These are phyloP conservation scores for Fusarium sp. DNA, from an alignment of 2,329 filamentous ascomycete species.

Conservation along the genomic window DNA sequence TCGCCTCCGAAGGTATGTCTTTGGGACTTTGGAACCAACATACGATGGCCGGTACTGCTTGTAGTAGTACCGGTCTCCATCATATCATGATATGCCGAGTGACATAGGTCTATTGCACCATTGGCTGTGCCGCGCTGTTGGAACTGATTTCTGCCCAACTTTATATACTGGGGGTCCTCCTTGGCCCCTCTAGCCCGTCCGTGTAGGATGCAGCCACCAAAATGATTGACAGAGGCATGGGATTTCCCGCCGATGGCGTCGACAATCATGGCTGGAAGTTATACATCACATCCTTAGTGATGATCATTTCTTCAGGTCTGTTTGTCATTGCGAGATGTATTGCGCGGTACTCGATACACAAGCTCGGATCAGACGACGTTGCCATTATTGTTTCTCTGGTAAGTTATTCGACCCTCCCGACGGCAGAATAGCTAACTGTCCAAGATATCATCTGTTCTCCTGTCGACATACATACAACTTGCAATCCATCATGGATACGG, in stretches of 20 bases:
- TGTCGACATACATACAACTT: background rate
- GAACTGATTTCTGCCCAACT: too few species aligned
- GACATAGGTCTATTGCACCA: background rate
- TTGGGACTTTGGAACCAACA: background rate
- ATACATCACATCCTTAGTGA: background rate
- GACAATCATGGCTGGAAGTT: background rate
- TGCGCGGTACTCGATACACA: background rate
- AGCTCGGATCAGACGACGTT: background rate
- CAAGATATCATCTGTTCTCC: background rate
- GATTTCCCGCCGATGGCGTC: background rate
- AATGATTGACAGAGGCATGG: background rate
- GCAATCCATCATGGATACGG: background rate
- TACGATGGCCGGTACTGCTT: background rate
- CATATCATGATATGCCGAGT: background rate
- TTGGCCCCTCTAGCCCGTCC: background rate
- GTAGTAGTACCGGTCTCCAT: background rate
- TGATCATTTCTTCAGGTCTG: background rate
- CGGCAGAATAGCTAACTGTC: accelerated
- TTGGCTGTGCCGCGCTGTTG: background rate
- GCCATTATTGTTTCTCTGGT: background rate
- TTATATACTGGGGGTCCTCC: background rate
- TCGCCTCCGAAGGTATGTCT: background rate
- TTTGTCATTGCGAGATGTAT: background rate
- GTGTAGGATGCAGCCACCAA: background rate
- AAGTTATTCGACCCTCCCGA: accelerated